Conservation (phyloP, 2,329 filamentous ascomycete species). For the Talaromyces islandicus region DNA sequence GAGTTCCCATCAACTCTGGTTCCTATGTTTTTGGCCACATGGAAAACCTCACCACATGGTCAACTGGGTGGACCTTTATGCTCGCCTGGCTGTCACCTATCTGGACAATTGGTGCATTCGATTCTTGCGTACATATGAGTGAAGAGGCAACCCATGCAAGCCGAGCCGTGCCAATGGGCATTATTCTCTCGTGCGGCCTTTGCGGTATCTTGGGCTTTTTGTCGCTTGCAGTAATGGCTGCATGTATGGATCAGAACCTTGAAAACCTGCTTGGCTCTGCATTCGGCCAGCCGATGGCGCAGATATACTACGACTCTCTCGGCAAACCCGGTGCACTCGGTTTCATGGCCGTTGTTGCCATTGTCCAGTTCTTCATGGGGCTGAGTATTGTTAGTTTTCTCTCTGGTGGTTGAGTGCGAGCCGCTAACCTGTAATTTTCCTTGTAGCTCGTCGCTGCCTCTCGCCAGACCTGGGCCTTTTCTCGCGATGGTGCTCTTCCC, state of each 20-base stretch:
- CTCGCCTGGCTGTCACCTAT: conserved; percentile 57
- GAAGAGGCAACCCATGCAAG: conserved; percentile 58
- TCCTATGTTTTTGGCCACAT: conserved; percentile 52
- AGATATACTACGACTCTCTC: conserved; percentile 56
- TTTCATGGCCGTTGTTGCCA: conserved; percentile 54
- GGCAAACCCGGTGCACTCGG: conserved; percentile 55
- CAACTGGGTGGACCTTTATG: conserved; percentile 54
- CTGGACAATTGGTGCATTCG: conserved; percentile 53
- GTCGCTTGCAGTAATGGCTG: conserved; percentile 52
- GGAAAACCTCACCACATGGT: conserved; percentile 55
- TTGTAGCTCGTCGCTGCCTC: conserved; percentile 50
- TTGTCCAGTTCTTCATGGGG: conserved; percentile 59
- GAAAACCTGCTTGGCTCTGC: conserved; percentile 41
- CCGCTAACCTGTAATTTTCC: not conserved
- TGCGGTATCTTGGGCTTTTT: conserved; percentile 55
- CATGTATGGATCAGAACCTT: conserved; percentile 51
- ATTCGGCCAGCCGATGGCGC: conserved; percentile 56
- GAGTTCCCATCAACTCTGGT: conserved; percentile 26
- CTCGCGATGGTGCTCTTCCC: conserved; percentile 56
- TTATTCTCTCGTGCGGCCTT: conserved; percentile 52
- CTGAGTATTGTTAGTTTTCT: conserved; percentile 30
- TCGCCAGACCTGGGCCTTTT: conserved; percentile 59
- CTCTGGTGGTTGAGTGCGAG: not conserved
- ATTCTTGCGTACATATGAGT: conserved; percentile 55
- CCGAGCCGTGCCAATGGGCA: conserved; percentile 54